Evolutionary conservation across 192 early-diverging fungal genomes (phyloP).

Genomic region (Phlyctochytrium planicorne): DNA sequence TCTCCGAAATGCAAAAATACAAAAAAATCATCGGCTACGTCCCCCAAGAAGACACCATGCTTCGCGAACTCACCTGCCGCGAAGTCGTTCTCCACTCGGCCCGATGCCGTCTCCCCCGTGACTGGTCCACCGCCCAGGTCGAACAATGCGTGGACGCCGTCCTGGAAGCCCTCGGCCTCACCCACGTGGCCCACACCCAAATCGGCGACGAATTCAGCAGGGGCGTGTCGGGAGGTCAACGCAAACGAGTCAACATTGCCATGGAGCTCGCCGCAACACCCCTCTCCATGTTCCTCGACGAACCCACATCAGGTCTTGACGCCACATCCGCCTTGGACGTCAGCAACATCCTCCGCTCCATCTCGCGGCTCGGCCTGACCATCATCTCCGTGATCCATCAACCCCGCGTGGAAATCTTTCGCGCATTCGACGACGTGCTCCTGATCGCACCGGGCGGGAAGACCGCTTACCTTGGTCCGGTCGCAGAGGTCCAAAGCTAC

Average conservation of each 20-base stretch:
- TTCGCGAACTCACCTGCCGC: slow-evolving; percentile 45
- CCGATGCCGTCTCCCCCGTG: slow-evolving; percentile 23
- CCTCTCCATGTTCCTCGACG: slow-evolving; percentile 37
- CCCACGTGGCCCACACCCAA: slow-evolving; percentile 25
- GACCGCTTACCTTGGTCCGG: slow-evolving; percentile 72
- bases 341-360: slow-evolving; percentile 53
- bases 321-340: slow-evolving; percentile 66
- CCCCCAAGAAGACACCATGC: slow-evolving; percentile 44
- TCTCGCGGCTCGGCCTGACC: slow-evolving; percentile 64
- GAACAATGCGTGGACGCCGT: slow-evolving; percentile 27
- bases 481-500: slow-evolving; percentile 25
- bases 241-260: slow-evolving; percentile 77
- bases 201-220: slow-evolving; percentile 72
- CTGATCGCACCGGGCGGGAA: slow-evolving; percentile 69
- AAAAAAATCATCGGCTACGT: slow-evolving; percentile 50
- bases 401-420: slow-evolving; percentile 75
- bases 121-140: slow-evolving; percentile 25
- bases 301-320: slow-evolving; percentile 72
- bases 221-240: slow-evolving; percentile 85
- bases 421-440: slow-evolving; percentile 73
- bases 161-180: slow-evolving; percentile 27
- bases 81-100: slow-evolving; percentile 56
- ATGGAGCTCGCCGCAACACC: slow-evolving; percentile 71
- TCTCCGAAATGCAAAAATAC: slow-evolving; percentile 29
- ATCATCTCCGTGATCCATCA: slow-evolving; percentile 81